Conservation (phyloP, 371 early-diverging fungal species). For the Lichtheimia corymbifera region DNA sequence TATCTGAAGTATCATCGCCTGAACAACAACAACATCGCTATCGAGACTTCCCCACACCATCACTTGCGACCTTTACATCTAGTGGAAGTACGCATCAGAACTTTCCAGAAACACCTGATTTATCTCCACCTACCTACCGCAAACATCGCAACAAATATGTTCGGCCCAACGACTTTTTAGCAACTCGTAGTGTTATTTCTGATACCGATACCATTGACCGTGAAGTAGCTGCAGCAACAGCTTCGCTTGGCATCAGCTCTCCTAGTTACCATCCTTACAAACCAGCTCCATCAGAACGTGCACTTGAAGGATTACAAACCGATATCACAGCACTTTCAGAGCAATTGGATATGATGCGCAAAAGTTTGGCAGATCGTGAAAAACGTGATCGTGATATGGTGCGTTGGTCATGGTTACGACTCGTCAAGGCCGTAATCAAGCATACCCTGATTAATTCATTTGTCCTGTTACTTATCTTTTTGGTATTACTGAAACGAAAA, state of each 20-base stretch:
- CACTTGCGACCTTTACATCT: slow-evolving; percentile 5
- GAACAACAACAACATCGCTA: slow-evolving; percentile 8
- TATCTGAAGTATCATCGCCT: slow-evolving; percentile 9
- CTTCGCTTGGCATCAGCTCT: slow-evolving; percentile 19
- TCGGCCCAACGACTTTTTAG: slow-evolving; percentile 29
- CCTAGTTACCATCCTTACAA: slow-evolving; percentile 29
- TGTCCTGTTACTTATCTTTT: slow-evolving; percentile 30
- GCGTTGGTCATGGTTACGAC: slow-evolving; percentile 24
- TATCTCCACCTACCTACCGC: slow-evolving; percentile 9
- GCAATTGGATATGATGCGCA: slow-evolving; percentile 41
- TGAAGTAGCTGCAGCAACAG: slow-evolving; percentile 43
- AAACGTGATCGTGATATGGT: slow-evolving; percentile 17
- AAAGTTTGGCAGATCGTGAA: slow-evolving; percentile 25
- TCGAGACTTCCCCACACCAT: slow-evolving; percentile 2
- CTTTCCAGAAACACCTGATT: slow-evolving; percentile 17
- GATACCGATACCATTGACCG: slow-evolving; percentile 44
- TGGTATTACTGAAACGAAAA: slow-evolving; percentile 30
- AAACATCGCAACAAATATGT: slow-evolving; percentile 11
- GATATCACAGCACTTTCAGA: slow-evolving; percentile 52
- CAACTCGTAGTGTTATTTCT: slow-evolving; percentile 21
- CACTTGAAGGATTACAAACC: slow-evolving; percentile 50
- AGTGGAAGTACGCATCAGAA: slow-evolving; percentile 5
- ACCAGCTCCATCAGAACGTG: slow-evolving; percentile 26
- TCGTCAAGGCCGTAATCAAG: slow-evolving; percentile 27
- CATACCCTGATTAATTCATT: slow-evolving; percentile 37